Percentiles rank a stretch among this genome's conserved stretches.
Evolutionary conservation across 192 early-diverging fungal species (phyloP).

Genomic region (Phycomyces nitens): DNA sequence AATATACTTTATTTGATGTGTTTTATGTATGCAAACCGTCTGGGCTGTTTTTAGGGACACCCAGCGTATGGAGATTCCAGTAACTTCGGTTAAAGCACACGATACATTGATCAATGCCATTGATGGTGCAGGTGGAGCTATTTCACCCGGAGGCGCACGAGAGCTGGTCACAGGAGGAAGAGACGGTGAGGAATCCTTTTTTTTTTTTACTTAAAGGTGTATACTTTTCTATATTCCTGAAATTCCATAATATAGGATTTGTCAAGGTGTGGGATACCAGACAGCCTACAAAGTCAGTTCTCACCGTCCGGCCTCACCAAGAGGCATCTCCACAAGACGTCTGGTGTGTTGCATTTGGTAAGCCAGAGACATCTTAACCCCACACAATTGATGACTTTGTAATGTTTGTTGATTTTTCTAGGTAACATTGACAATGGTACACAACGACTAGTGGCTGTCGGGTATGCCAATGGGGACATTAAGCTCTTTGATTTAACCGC

Average conservation of each 20-base stretch:
- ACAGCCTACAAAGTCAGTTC: conserved; percentile 59
- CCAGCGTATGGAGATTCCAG: conserved; percentile 53
- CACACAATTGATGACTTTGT: neutral
- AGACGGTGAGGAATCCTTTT: conserved; percentile 46
- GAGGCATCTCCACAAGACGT: conserved; percentile 47
- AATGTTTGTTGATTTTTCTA: neutral
- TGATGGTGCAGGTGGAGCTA: conserved; percentile 54
- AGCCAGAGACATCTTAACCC: conserved; percentile 15
- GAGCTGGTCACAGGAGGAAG: conserved; percentile 68
- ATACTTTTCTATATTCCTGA: neutral
- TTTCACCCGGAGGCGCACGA: conserved; percentile 41
- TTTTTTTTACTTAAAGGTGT: neutral
- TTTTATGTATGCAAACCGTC: no score
- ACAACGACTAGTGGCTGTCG: conserved; percentile 43
- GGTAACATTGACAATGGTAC: neutral
- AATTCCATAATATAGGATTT: conserved; percentile 36
- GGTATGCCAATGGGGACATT: conserved; percentile 75
- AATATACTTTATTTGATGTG: neutral
- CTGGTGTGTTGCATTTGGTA: conserved; percentile 75
- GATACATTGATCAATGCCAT: conserved; percentile 67
- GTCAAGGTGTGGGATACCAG: conserved; percentile 75
- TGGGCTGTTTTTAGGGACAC: conserved; percentile 48
- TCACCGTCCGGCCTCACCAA: conserved; percentile 50
- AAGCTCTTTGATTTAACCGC: conserved; percentile 64
- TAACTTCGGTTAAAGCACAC: conserved; percentile 57